A percentile compares a stretch with the other conserved stretches of the same genome.
Conservation (phyloP, 169 alveolate genomes). For the Cryptosporidium sp. region DNA sequence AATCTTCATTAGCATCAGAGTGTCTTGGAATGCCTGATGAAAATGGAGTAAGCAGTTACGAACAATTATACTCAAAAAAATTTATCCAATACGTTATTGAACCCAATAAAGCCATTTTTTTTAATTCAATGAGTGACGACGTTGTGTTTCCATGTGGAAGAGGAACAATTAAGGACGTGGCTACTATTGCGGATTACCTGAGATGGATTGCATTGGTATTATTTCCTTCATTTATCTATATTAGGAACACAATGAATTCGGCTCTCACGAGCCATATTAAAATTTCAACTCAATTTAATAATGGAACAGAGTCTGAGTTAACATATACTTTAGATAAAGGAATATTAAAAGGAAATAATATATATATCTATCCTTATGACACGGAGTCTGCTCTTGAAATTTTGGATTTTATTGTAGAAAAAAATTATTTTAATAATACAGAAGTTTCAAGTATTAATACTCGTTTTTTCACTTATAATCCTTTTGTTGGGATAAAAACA, state of each 20-base stretch:
- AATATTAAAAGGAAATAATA: slow-evolving; percentile 11
- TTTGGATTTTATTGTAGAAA: slow-evolving; percentile 27
- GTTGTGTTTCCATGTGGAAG: slow-evolving; percentile 56
- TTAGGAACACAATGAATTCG: slow-evolving; percentile 12
- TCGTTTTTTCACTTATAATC: slow-evolving; percentile 37
- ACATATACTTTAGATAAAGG: not conserved
- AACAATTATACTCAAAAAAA: slow-evolving; percentile 1
- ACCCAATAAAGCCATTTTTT: slow-evolving; percentile 3
- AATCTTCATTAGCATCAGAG: slow-evolving; percentile 27
- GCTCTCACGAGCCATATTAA: slow-evolving; percentile 20
- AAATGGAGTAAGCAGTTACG: slow-evolving; percentile 47
- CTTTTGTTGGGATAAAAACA: slow-evolving; percentile 55
- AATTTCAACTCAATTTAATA: slow-evolving; percentile 1
- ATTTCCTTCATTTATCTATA: slow-evolving; percentile 33
- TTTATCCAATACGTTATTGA: slow-evolving; percentile 8
- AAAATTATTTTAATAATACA: slow-evolving; percentile 18
- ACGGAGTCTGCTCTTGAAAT: slow-evolving; percentile 3
- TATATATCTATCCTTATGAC: slow-evolving; percentile 61
- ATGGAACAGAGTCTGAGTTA: slow-evolving; percentile 19
- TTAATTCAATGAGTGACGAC: not conserved
- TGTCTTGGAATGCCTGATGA: slow-evolving; percentile 47
- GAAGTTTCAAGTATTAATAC: slow-evolving; percentile 31
- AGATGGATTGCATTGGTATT: slow-evolving; percentile 66
- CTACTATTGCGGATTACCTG: slow-evolving; percentile 52
- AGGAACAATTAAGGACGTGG: slow-evolving; percentile 49